phyloP scores from a whole-genome alignment of 139 green algal genomes.

The Zygnema cylindricum region DNA sequence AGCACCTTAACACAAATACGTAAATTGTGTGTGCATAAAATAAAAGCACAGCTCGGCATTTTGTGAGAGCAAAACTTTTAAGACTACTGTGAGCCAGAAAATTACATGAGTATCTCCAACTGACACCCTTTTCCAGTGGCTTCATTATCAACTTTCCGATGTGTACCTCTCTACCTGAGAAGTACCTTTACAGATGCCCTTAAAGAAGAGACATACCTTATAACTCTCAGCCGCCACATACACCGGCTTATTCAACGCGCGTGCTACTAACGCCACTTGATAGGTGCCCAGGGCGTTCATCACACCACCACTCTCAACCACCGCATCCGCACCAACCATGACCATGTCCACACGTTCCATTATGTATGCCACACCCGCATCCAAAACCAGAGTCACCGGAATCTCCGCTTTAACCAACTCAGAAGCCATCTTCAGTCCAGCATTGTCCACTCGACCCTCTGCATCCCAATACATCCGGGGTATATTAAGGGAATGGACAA shows the following conservation, averaged over 20 bases:
- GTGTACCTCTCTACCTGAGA: no score
- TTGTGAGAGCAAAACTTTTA: no score
- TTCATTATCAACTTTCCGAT: no score
- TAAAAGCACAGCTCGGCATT: no score
- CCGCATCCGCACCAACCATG: slow-evolving; percentile 90
- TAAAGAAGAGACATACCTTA: slow-evolving; percentile 92
- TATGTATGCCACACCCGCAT: slow-evolving; percentile 80
- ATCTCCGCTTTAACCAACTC: slow-evolving; percentile 77
- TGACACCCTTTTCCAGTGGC: no score
- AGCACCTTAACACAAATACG: no score
- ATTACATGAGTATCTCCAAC: no score
- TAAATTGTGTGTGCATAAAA: no score
- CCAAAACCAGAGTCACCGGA: slow-evolving; percentile 83
- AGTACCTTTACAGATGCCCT: no score
- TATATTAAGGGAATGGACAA: no score
- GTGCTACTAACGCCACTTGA: slow-evolving; percentile 75
- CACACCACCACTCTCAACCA: slow-evolving; percentile 94
- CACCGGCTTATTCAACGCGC: slow-evolving; percentile 83
- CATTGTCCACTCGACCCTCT: slow-evolving; percentile 77
- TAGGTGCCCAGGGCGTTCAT: slow-evolving; percentile 95
- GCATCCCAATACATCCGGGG: no score
- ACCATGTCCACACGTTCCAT: slow-evolving; percentile 88
- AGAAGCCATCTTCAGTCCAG: slow-evolving; percentile 70
- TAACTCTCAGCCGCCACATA: slow-evolving; percentile 95
- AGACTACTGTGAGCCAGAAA: no score